Base-by-base conservation (phyloP, 495 filamentous ascomycete species). In the Recurvomyces mirabilis region DNA sequence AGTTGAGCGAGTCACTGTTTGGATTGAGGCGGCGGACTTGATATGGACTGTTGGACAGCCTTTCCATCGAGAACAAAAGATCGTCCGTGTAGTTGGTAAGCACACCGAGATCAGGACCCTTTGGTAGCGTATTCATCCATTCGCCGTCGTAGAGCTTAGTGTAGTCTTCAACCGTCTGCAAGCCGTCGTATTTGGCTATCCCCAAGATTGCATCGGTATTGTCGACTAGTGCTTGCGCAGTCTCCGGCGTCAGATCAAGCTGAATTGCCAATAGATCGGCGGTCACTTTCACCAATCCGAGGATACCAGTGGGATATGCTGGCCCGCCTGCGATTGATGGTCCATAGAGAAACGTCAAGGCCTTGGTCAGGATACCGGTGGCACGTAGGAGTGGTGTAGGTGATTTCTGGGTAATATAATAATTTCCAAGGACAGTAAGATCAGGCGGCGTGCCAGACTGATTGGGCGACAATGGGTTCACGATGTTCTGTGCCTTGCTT, bases 21-120 rank as follows among this genome's bases (percentile, higher is more conserved):
- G 60, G 59, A 17, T 63, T 34, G 13, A 67, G 52, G 18, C 62
- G 52, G 26, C 45, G 44, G 25, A 61, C 32, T 19, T 46, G 34
- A 34, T 61, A 67, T 4, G 62, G 62, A 25, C 53, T 61, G 29
- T 39, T 38, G 17, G 60, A 64, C 24, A 67, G 42, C 20, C 61
- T 46, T 41, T 65, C 58, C 62, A 67, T 65, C 1, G 62, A 63
- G 47, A 67, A 65, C 14, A 58, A 35, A 2, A 63, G 49, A 31
- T 67, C 64, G 29, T 64, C 46, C 11, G 64, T 67, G 46, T 57
- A 67, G 43, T 67, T 67, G 10, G 57, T 53, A 18, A 57, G 23
- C 19, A 54, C 53, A 24, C 64, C 64, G 24, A 48, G 52, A 26
- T 38, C 44, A 7, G 55, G 38, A 0, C 62, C 59, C 19, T 11